Conservation (phyloP, 75 land plant genomes). For the Larix kaempferi region DNA sequence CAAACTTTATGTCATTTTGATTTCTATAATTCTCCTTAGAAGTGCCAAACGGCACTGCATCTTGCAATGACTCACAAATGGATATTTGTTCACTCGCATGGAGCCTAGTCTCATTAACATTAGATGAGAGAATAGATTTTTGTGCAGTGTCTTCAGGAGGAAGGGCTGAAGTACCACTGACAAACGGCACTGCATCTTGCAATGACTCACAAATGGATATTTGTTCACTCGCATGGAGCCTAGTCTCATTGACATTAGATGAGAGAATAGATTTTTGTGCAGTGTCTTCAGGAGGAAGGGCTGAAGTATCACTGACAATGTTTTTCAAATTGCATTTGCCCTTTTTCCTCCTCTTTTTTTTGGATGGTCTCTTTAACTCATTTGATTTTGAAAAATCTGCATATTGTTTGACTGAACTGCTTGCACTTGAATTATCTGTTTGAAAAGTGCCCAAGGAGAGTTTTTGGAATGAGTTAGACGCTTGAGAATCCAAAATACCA, state of each 20-base stretch:
- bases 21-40: background rate
- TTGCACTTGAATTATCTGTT: slow-evolving; percentile 6
- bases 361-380: slow-evolving; percentile 19
- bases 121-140: background rate
- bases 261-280: background rate
- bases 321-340: slow-evolving; percentile 27
- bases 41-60: background rate
- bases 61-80: background rate
- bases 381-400: slow-evolving; percentile 21
- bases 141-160: slow-evolving; percentile 1
- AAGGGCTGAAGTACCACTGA: background rate
- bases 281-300: background rate
- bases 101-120: background rate
- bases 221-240: background rate
- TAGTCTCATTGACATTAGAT: slow-evolving; percentile 3
- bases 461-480: background rate
- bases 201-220: background rate
- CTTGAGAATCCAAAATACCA: background rate
- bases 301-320: background rate
- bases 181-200: background rate
- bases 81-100: slow-evolving; percentile 5
- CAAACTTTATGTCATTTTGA: too few relatives aligned
- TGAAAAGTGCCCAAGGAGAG: slow-evolving; percentile 10
- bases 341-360: slow-evolving; percentile 39
- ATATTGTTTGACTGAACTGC: background rate